Evolutionary conservation across 2,329 filamentous ascomycete species (phyloP), one percentile per base, ranked within the genome.

Genomic region (Fusarium redolens): DNA sequence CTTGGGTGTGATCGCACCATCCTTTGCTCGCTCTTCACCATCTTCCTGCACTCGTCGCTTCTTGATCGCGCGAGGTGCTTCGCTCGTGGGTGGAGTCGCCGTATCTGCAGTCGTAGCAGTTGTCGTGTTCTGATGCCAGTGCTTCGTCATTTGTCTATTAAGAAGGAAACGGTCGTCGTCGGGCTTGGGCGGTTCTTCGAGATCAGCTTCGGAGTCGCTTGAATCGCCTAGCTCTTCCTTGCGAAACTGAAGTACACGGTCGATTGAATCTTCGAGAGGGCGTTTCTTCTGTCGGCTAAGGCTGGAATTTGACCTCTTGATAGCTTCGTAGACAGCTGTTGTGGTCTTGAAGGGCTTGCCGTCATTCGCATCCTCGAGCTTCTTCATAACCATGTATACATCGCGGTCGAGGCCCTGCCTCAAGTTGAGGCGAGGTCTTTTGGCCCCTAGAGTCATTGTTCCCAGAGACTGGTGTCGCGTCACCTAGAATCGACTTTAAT

Each of bases 301-400:
- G 75, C 92, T 95, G 0, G 95, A 97, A 80, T 98, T 98, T 18
- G 95, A 97, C 56, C 86, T 85, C 75, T 95, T 93, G 69, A 98
- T 94, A 65, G 89, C 90, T 43, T 95, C 92, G 79, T 96, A 97
- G 3, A 97, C 88, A 4, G 85, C 82, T 5, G 87, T 82, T 7
- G 92, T 85, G 3, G 89, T 91, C 35, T 79, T 80, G 75, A 83
- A 81, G 13, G 77, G 78, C 35, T 85, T 85, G 52, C 86, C 86
- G 52, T 87, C 83, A 56, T 89, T 88, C 57, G 92, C 89, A 67
- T 94, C 92, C 61, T 93, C 88, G 59, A 96, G 86, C 81, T 94
- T 96, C 72, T 90, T 89, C 41, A 97, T 88, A 41, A 96, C 88
- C 78, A 93, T 92, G 79, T 96, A 95, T 70, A 97, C 88, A 79